These are phyloP conservation scores for Drechslera avenae DNA, from an alignment of 2,329 filamentous ascomycete genomes.

Conservation along the genomic window DNA sequence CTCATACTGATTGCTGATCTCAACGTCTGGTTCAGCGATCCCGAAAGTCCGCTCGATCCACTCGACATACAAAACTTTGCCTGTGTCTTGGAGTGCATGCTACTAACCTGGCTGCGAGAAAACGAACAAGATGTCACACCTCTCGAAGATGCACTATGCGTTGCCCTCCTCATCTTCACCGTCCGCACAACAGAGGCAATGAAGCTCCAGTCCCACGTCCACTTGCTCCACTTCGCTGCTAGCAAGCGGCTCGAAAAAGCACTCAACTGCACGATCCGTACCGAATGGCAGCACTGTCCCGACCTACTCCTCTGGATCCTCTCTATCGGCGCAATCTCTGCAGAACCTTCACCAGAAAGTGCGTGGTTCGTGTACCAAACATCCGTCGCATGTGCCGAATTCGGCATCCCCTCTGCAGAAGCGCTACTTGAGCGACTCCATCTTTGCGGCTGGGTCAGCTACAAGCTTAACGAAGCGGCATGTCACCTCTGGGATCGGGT, in stretches of 20 bases:
- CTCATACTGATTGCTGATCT: constrained; percentile 44
- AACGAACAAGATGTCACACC: constrained; percentile 32
- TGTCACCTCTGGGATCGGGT: constrained; percentile 39
- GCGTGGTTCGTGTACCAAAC: constrained; percentile 43
- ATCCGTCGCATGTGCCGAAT: constrained; percentile 41
- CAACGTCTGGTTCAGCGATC: constrained; percentile 41
- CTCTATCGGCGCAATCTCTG: constrained; percentile 43
- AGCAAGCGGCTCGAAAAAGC: constrained; percentile 44
- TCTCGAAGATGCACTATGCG: constrained; percentile 45
- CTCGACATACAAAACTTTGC: constrained; percentile 47
- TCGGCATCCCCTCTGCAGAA: constrained; percentile 34
- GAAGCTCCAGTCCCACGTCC: constrained; percentile 29
- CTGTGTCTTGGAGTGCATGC: constrained; percentile 40
- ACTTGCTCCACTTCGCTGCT: constrained; percentile 39
- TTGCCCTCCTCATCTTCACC: constrained; percentile 45
- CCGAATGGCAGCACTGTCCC: constrained; percentile 40
- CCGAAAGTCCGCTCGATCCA: constrained; percentile 39
- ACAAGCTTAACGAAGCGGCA: constrained; percentile 43
- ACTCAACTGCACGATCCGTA: constrained; percentile 39
- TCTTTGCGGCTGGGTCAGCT: constrained; percentile 46
- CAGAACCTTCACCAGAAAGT: constrained; percentile 38
- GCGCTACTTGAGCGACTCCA: constrained; percentile 38
- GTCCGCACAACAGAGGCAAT: constrained; percentile 44
- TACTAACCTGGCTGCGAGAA: constrained; percentile 41
- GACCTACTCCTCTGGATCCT: constrained; percentile 48